Conservation (phyloP, 257 asterid species). For the Solanum chmielewskii region DNA sequence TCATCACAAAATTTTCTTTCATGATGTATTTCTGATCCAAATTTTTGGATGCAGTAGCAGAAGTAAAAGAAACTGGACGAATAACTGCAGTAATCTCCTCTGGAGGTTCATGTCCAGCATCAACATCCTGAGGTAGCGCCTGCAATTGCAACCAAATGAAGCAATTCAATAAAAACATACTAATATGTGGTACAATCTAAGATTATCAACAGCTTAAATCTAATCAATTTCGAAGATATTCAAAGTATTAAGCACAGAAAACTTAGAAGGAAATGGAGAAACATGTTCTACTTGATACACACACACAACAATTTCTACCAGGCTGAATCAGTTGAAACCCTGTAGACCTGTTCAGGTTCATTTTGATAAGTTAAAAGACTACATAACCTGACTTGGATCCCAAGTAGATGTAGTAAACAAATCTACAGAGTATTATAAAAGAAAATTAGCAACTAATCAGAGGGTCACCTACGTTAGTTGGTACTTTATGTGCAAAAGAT, state of each 20-base stretch:
- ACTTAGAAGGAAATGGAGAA: background rate
- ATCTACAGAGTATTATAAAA: background rate
- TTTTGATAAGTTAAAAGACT: background rate
- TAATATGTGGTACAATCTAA: background rate
- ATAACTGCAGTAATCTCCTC: constrained; percentile 38
- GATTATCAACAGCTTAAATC: background rate
- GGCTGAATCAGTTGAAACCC: background rate
- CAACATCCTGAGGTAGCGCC: constrained; percentile 29
- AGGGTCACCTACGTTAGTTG: background rate
- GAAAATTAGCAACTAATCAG: background rate
- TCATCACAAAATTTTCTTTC: constrained; percentile 29
- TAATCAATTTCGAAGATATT: background rate
- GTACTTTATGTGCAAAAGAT: background rate
- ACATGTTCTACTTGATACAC: background rate
- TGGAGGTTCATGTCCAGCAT: constrained; percentile 47
- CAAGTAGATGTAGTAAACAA: background rate
- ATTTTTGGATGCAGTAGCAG: constrained; percentile 10
- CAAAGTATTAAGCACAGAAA: background rate
- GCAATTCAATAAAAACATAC: background rate
- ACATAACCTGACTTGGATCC: background rate
- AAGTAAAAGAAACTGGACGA: constrained; percentile 37
- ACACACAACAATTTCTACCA: background rate
- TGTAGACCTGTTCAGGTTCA: background rate
- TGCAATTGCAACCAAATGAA: constrained; percentile 4
- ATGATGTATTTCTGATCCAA: constrained; percentile 40